These are phyloP conservation scores for Saccharomyces mikatae DNA, from an alignment of 805 yeast genomes.

Conservation along the genomic window DNA sequence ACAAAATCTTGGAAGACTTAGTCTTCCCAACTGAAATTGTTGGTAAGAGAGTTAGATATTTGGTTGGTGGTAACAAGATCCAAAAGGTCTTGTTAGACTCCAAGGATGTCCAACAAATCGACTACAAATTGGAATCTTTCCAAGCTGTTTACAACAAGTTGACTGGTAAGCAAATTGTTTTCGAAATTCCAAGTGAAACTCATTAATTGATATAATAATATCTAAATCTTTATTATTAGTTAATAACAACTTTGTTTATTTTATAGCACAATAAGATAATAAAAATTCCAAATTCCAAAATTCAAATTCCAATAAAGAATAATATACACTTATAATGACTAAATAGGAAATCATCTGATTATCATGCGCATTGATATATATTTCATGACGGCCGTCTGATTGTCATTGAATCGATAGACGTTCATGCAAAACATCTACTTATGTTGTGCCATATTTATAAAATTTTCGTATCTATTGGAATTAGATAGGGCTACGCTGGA, in stretches of 20 bases:
- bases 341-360: not conserved
- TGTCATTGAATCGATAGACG: conserved; percentile 6
- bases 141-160: conserved; percentile 96
- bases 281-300: not conserved
- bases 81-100: conserved; percentile 96
- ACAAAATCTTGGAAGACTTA: conserved; percentile 95
- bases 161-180: conserved; percentile 99
- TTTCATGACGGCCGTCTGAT: conserved; percentile 1
- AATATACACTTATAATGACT: too few relatives aligned
- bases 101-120: conserved; percentile 93
- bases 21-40: conserved; percentile 99
- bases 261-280: not conserved
- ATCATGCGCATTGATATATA: not conserved
- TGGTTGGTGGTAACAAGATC: conserved; percentile 97
- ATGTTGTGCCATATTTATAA: conserved; percentile 9
- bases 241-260: not conserved
- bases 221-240: conserved; percentile 1
- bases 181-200: conserved; percentile 68
- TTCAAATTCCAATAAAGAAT: too few relatives aligned
- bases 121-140: conserved; percentile 98
- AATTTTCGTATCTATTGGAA: conserved; percentile 11
- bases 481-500: not conserved
- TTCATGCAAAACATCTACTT: not conserved
- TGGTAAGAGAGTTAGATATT: conserved; percentile 98
- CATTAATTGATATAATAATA: conserved; percentile 22